Evolutionary conservation across 1,139 yeast species (phyloP), one percentile per base, ranked within the genome.

Genomic region (Sugiyamaella japonica): DNA sequence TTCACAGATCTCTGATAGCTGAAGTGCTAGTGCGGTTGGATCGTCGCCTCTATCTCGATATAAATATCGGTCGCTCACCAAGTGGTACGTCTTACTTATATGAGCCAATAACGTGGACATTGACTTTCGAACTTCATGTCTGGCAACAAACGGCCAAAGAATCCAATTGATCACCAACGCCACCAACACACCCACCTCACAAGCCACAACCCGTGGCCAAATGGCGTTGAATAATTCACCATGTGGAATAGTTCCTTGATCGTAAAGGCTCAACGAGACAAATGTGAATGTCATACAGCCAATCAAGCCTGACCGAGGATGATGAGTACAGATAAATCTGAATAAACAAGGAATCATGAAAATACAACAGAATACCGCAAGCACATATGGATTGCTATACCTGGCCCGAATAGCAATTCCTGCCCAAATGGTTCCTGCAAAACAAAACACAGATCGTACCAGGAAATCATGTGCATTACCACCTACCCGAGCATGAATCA

Each of bases 131-230:
- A 78, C 68, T 56, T 77, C 80, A 12, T 68, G 70, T 32, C 76
- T 70, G 1, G 81, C 79, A 20, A 71, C 71, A 61, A 77, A 77
- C 1, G 82, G 79, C 81, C 82, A 78, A 16, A 78, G 64, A 1
- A 77, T 51, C 80, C 81, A 77, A 55, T 74, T 76, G 2, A 76
- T 65, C 1, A 74, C 59, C 36, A 76, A 67, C 0, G 81, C 66
- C 0, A 72, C 57, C 9, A 71, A 39, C 5, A 76, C 63, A 7
- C 80, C 78, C 17, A 76, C 69, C 15, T 76, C 60, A 1, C 78
- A 61, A 5, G 78, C 68, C 1, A 74, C 53, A 2, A 77, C 72
- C 0, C 75, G 68, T 0, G 71, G 66, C 80, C 80, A 77, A 0
- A 76, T 69, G 37, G 65, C 64, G 2, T 53, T 56, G 23, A 65